Conservation (phyloP, 1,284 basidiomycete genomes). For the Ustilago trichophora region DNA sequence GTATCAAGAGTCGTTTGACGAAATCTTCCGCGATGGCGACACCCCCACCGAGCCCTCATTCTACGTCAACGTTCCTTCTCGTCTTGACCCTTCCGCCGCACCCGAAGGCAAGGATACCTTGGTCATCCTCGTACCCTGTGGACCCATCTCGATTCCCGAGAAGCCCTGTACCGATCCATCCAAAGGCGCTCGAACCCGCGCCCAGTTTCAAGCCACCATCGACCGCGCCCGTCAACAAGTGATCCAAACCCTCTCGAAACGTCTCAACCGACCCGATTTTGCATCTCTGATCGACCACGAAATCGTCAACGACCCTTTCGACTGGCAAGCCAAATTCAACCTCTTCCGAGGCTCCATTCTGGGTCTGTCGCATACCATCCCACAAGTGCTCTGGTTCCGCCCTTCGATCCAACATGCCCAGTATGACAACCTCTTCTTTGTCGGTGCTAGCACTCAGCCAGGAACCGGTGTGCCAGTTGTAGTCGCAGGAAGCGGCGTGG, state of each 20-base stretch:
- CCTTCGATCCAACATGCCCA: conserved; percentile 59
- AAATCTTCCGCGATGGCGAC: conserved; percentile 70
- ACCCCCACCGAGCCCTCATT: conserved; percentile 71
- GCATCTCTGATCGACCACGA: conserved; percentile 52
- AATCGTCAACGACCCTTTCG: conserved; percentile 65
- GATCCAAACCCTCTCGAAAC: conserved; percentile 47
- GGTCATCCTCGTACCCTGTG: conserved; percentile 68
- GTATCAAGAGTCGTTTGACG: conserved; percentile 70
- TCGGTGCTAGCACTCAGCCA: conserved; percentile 67
- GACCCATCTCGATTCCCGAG: conserved; percentile 59
- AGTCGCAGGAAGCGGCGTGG: conserved; percentile 55
- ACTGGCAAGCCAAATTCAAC: conserved; percentile 67
- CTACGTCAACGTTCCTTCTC: conserved; percentile 71
- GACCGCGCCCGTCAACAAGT: conserved; percentile 53
- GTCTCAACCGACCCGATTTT: conserved; percentile 53
- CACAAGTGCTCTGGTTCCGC: conserved; percentile 65
- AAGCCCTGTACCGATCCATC: conserved; percentile 33
- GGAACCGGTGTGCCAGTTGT: conserved; percentile 66
- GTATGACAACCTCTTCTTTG: conserved; percentile 66
- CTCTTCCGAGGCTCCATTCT: conserved; percentile 68
- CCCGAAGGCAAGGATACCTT: conserved; percentile 67
- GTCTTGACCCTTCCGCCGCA: conserved; percentile 66
- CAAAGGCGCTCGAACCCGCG: conserved; percentile 44
- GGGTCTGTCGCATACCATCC: conserved; percentile 67
- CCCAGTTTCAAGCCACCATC: conserved; percentile 37